Conservation (phyloP, 2,329 filamentous ascomycete species). For the Aspergillus arachidicola region DNA sequence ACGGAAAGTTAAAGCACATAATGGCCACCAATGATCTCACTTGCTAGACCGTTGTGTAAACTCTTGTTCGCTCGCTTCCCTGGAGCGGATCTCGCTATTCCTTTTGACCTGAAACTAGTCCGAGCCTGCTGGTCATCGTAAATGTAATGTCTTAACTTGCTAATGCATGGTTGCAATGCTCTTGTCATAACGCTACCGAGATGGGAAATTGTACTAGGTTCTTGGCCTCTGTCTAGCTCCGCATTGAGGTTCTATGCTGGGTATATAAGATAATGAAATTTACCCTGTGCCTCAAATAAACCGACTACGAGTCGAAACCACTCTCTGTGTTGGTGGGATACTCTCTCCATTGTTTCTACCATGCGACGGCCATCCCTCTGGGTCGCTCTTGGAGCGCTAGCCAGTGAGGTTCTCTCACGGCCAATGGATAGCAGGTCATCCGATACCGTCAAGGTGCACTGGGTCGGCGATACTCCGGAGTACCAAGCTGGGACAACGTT, state of each 20-base stretch:
- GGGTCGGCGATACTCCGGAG: constrained; percentile 45
- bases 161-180: background rate
- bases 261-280: background rate
- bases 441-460: constrained; percentile 25
- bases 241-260: background rate
- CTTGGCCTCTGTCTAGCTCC: background rate
- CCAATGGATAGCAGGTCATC: background rate
- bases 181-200: background rate
- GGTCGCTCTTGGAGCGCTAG: background rate
- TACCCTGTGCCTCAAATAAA: background rate
- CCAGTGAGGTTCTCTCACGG: background rate
- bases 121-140: background rate
- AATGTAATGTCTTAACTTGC: background rate
- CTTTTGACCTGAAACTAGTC: background rate
- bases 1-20: background rate
- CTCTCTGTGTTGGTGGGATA: background rate
- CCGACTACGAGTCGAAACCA: background rate
- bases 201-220: background rate
- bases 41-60: accelerated
- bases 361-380: background rate
- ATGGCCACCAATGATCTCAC: background rate
- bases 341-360: background rate
- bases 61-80: background rate
- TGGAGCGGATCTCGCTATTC: background rate
- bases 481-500: constrained; percentile 46